phyloP scores from a whole-genome alignment of 1,284 basidiomycete genomes.

The Heterobasidion parviporum region DNA sequence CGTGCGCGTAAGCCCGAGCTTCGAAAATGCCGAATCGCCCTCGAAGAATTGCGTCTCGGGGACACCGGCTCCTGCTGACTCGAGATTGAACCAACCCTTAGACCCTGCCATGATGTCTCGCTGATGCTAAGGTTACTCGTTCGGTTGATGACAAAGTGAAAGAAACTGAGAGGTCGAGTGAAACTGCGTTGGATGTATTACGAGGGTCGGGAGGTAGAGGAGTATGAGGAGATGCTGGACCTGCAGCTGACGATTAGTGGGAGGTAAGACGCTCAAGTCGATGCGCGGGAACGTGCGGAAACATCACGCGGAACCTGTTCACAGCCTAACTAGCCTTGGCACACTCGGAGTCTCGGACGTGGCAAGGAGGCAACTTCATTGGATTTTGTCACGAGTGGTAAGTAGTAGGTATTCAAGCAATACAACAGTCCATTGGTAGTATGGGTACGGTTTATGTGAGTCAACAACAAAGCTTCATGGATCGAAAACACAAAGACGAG shows the following conservation, averaged over 20 bases:
- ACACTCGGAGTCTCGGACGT: too few species aligned
- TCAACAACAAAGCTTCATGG: too few species aligned
- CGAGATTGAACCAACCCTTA: slow-evolving; percentile 66
- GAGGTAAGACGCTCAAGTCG: neutral
- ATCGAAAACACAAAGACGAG: too few species aligned
- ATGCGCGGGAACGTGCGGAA: too few species aligned
- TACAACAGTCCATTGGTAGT: too few species aligned
- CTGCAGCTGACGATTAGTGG: neutral
- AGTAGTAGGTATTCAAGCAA: too few species aligned
- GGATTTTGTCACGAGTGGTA: neutral
- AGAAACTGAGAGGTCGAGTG: neutral
- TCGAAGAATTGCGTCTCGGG: slow-evolving; percentile 74
- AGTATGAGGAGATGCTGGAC: neutral
- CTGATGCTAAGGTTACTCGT: neutral
- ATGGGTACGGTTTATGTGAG: too few species aligned
- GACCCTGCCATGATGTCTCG: slow-evolving; percentile 12
- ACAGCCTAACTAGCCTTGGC: too few species aligned
- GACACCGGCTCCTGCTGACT: slow-evolving; percentile 45
- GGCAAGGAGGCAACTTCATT: neutral
- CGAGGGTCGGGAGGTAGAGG: neutral
- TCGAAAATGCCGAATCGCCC: slow-evolving; percentile 78
- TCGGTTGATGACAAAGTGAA: neutral
- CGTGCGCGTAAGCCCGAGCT: slow-evolving; percentile 67
- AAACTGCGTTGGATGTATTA: neutral
- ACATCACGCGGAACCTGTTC: too few species aligned